Conservation (phyloP, 2,329 filamentous ascomycete species). For the Fusarium haematococcum region DNA sequence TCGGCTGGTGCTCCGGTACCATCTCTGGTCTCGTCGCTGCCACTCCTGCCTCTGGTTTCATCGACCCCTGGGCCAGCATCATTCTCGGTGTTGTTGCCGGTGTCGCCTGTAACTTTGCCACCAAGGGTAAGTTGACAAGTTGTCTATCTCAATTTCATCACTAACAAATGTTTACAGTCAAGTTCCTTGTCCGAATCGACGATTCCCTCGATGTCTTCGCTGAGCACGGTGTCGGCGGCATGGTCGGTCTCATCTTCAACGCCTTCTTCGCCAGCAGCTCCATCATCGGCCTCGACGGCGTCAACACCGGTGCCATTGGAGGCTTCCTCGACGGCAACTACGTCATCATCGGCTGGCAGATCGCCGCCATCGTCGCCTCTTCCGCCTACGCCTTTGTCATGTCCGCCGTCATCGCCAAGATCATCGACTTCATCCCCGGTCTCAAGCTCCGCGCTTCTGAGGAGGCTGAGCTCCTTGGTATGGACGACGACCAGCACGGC, state of each 20-base stretch:
- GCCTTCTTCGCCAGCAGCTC: constrained; percentile 76
- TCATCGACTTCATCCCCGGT: constrained; percentile 80
- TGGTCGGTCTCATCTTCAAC: constrained; percentile 79
- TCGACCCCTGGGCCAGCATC: constrained; percentile 75
- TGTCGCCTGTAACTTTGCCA: constrained; percentile 75
- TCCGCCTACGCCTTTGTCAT: constrained; percentile 79
- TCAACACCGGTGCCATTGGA: constrained; percentile 75
- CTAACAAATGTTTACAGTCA: constrained; percentile 55
- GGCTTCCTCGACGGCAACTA: constrained; percentile 83
- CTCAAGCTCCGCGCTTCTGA: constrained; percentile 83
- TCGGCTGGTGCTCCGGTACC: constrained; percentile 78
- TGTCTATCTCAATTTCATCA: background rate
- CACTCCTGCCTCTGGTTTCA: constrained; percentile 76
- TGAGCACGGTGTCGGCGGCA: constrained; percentile 77
- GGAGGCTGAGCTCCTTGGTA: constrained; percentile 85
- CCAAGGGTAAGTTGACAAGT: constrained; percentile 59
- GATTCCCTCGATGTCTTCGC: constrained; percentile 80
- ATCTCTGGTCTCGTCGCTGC: constrained; percentile 79
- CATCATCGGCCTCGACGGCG: constrained; percentile 80
- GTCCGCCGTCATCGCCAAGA: constrained; percentile 78
- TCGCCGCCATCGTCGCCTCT: constrained; percentile 78
- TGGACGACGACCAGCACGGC: constrained; percentile 91
- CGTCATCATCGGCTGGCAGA: constrained; percentile 80
- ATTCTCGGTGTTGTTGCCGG: constrained; percentile 75
- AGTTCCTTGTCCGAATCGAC: constrained; percentile 73